Conservation (phyloP, 768 basidiomycete species). For the Boletus tomentosulus region DNA sequence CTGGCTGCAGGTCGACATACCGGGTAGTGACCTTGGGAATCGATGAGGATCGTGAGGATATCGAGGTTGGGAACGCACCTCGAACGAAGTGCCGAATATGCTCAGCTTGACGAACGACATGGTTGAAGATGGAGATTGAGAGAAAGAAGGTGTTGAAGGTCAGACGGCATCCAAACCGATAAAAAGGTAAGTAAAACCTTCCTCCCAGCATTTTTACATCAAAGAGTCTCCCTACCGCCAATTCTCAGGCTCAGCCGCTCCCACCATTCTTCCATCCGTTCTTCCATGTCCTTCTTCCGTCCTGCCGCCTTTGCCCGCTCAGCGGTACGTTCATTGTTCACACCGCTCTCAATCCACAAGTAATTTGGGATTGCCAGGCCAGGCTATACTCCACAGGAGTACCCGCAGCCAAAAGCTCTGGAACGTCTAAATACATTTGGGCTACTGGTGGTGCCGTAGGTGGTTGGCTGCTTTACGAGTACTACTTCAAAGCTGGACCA, state of each 20-base stretch:
- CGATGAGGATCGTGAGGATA: conserved; percentile 15
- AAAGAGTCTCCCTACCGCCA: neutral
- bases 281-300: conserved; percentile 43
- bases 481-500: conserved; percentile 35
- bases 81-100: conserved; percentile 98
- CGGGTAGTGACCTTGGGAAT: conserved; percentile 82
- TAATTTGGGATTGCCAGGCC: conserved; percentile 21
- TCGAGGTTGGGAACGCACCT: conserved; percentile 47
- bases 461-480: conserved; percentile 47
- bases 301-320: conserved; percentile 39
- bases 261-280: neutral
- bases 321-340: conserved; percentile 28
- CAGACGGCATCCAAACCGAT: conserved; percentile 10
- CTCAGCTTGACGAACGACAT: conserved; percentile 98
- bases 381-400: conserved; percentile 46
- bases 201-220: conserved; percentile 10
- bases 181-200: conserved; percentile 14
- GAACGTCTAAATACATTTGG: conserved; percentile 44
- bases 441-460: conserved; percentile 34
- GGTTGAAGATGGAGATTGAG: conserved; percentile 6
- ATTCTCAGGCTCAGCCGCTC: conserved; percentile 13
- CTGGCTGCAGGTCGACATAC: conserved; percentile 98
- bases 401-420: conserved; percentile 44
- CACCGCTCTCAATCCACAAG: neutral
- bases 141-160: conserved; percentile 14